phyloP scores from a whole-genome alignment of 768 basidiomycete genomes.

The Lactifluus pinguis region DNA sequence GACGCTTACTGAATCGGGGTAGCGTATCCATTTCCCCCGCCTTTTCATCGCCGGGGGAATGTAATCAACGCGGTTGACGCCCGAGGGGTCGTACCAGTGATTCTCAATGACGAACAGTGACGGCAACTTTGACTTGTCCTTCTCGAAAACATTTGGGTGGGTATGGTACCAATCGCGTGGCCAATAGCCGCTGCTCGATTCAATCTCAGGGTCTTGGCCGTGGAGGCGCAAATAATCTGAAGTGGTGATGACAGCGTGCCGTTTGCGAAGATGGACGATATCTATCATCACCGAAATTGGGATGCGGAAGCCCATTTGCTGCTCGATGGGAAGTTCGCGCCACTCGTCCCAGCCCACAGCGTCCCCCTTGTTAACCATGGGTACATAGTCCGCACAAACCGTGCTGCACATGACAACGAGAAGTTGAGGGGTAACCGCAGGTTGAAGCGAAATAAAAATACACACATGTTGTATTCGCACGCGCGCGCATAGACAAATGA shows the following conservation, averaged over 20 bases:
- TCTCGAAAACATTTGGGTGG: slow-evolving; percentile 24
- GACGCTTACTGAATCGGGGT: slow-evolving; percentile 13
- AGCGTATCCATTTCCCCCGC: slow-evolving; percentile 26
- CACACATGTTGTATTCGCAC: slow-evolving; percentile 35
- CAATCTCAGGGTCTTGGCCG: slow-evolving; percentile 26
- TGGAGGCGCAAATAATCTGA: slow-evolving; percentile 38
- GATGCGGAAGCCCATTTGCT: slow-evolving; percentile 31
- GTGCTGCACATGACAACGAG: slow-evolving; percentile 17
- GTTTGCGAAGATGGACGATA: slow-evolving; percentile 31
- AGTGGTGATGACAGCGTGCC: slow-evolving; percentile 33
- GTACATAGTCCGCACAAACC: slow-evolving; percentile 33
- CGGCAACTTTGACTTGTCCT: slow-evolving; percentile 18
- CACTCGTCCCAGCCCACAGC: slow-evolving; percentile 35
- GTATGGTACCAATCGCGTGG: slow-evolving; percentile 28
- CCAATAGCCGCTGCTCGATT: slow-evolving; percentile 34
- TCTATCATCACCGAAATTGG: slow-evolving; percentile 35
- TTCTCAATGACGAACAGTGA: slow-evolving; percentile 32
- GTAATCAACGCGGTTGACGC: slow-evolving; percentile 31
- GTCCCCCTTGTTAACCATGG: slow-evolving; percentile 39
- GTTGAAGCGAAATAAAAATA: slow-evolving; percentile 8
- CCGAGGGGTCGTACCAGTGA: slow-evolving; percentile 32
- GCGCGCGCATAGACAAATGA: slow-evolving; percentile 39
- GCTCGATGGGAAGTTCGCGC: slow-evolving; percentile 30
- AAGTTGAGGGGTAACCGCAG: background rate
- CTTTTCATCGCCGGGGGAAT: slow-evolving; percentile 26